These are phyloP conservation scores for Lenwebbia sp. DNA, from an alignment of 345 rosid genomes.

Conservation along the genomic window DNA sequence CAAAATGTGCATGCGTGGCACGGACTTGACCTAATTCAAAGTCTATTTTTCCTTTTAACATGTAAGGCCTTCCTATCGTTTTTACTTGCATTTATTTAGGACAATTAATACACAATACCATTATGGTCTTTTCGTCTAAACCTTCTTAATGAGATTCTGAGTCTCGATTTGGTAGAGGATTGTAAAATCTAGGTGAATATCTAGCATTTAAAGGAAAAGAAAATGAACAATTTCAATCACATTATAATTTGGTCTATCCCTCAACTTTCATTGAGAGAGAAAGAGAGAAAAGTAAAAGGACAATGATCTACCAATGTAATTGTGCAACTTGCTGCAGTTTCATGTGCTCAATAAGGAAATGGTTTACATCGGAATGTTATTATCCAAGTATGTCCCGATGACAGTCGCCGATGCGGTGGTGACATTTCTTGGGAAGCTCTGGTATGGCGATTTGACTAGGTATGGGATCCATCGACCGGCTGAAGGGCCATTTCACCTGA, in stretches of 20 bases:
- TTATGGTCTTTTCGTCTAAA: neutral
- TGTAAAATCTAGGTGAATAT: neutral
- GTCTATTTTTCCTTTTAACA: neutral
- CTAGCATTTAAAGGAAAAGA: neutral
- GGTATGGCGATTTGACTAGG: neutral
- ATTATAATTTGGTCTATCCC: neutral
- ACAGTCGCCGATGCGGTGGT: neutral
- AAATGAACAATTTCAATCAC: neutral
- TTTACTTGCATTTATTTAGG: neutral
- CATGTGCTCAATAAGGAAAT: constrained; percentile 7
- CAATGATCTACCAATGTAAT: neutral
- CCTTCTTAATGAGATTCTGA: neutral
- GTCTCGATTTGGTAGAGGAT: neutral
- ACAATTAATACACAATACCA: no score
- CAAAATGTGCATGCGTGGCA: neutral
- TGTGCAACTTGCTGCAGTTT: neutral
- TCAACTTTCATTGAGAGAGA: neutral
- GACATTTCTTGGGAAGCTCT: neutral
- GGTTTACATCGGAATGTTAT: neutral
- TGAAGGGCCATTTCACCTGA: neutral
- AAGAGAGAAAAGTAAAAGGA: neutral
- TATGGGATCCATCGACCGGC: neutral
- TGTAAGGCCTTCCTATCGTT: neutral
- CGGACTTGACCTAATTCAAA: neutral
- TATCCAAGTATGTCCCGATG: neutral